Conservation (phyloP, 129 eudicot genomes). For the Lactuca sativa region DNA sequence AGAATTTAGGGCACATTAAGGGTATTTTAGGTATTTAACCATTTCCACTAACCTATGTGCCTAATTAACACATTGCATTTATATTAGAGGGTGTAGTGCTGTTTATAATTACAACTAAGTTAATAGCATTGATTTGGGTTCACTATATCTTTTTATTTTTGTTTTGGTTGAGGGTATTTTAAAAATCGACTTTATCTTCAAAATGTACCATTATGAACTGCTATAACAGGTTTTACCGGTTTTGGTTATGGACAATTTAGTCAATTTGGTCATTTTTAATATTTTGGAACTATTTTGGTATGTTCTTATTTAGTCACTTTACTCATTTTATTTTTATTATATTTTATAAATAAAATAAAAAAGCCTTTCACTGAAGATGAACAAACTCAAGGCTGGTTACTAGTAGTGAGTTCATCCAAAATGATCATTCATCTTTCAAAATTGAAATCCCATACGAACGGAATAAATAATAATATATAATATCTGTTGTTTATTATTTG, state of each 20-base stretch:
- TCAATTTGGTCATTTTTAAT: too few relatives aligned
- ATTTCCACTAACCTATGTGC: too few relatives aligned
- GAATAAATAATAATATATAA: too few relatives aligned
- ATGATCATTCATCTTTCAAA: too few relatives aligned
- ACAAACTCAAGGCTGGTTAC: neutral
- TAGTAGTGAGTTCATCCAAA: neutral
- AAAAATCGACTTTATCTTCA: neutral
- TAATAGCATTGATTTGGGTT: conserved; percentile 4
- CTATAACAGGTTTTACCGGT: too few relatives aligned
- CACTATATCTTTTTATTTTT: neutral
- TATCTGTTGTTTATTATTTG: too few relatives aligned
- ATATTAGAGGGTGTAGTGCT: too few relatives aligned
- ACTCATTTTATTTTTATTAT: neutral
- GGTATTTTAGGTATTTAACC: neutral
- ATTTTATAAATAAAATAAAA: too few relatives aligned
- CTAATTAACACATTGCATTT: too few relatives aligned
- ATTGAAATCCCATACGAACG: neutral
- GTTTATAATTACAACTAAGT: neutral
- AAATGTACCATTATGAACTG: too few relatives aligned
- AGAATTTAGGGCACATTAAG: neutral
- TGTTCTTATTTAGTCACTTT: neutral
- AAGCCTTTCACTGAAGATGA: too few relatives aligned
- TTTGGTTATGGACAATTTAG: too few relatives aligned
- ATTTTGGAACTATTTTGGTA: neutral
- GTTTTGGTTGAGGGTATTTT: neutral